phyloP scores from a whole-genome alignment of 2,329 filamentous ascomycete genomes.

The Thermothelomyces thermophilus region DNA sequence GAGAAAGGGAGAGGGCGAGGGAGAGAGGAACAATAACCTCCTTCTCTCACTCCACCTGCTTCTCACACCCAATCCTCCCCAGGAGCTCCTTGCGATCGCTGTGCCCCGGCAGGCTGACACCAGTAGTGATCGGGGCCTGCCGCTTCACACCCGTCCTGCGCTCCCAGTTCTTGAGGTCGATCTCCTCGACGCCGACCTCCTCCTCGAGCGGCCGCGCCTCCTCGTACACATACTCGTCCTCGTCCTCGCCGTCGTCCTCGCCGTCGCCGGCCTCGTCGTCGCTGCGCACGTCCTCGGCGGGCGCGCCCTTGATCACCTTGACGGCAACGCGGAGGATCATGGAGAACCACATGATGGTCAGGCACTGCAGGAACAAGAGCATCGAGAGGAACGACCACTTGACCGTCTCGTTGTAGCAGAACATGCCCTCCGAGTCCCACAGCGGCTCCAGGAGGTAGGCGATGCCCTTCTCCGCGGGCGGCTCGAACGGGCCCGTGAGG shows the following conservation, averaged over 20 bases:
- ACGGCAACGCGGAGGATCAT: conserved; percentile 82
- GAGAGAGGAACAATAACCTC: no score
- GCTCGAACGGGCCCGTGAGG: conserved; percentile 46
- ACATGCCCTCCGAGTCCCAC: conserved; percentile 58
- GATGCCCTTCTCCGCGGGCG: conserved; percentile 45
- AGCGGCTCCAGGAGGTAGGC: conserved; percentile 69
- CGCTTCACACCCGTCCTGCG: conserved; percentile 50
- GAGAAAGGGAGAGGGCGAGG: no score
- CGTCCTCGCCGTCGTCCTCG: conserved; percentile 52
- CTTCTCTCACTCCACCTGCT: conserved; percentile 51
- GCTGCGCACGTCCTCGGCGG: conserved; percentile 79
- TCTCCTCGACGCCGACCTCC: conserved; percentile 66
- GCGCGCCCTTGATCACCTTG: conserved; percentile 67
- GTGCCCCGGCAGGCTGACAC: conserved; percentile 62
- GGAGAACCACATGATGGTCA: conserved; percentile 79
- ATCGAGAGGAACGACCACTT: conserved; percentile 70
- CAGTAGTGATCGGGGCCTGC: conserved; percentile 41
- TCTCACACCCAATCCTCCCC: conserved; percentile 76
- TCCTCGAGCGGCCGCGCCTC: conserved; percentile 58
- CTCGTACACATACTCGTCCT: conserved; percentile 48
- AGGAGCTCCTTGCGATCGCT: conserved; percentile 75
- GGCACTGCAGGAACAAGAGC: conserved; percentile 68
- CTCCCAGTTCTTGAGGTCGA: conserved; percentile 61
- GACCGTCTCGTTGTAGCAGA: conserved; percentile 74
- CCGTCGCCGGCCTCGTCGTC: conserved; percentile 72